A percentile compares a stretch with the other conserved stretches of the same genome.
These are phyloP conservation scores for Endocarpon pusillum DNA, from an alignment of 495 filamentous ascomycete species.

Conservation along the genomic window DNA sequence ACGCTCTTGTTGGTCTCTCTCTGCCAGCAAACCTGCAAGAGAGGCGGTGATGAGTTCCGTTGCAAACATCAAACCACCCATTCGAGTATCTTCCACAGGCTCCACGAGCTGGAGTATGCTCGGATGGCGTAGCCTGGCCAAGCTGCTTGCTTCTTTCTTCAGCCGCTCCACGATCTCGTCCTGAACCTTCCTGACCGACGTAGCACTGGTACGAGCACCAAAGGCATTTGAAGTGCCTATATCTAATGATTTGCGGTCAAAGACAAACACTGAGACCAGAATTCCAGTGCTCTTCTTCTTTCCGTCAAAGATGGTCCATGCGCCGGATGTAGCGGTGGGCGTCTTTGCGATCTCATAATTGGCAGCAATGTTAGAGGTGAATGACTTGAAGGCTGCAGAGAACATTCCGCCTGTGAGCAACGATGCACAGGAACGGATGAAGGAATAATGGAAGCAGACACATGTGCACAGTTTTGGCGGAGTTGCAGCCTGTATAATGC, in stretches of 20 bases:
- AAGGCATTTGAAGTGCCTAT: slow-evolving; percentile 40
- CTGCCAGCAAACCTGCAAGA: slow-evolving; percentile 61
- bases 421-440: too few relatives aligned
- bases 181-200: slow-evolving; percentile 55
- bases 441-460: too few relatives aligned
- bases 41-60: slow-evolving; percentile 81
- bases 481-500: too few relatives aligned
- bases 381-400: slow-evolving; percentile 76
- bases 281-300: slow-evolving; percentile 90
- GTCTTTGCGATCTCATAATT: slow-evolving; percentile 68
- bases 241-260: slow-evolving; percentile 76
- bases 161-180: slow-evolving; percentile 83
- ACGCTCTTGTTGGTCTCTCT: slow-evolving; percentile 82
- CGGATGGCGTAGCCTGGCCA: slow-evolving; percentile 77
- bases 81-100: slow-evolving; percentile 84
- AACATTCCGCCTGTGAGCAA: slow-evolving; percentile 76
- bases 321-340: slow-evolving; percentile 57
- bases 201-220: slow-evolving; percentile 41
- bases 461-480: too few relatives aligned
- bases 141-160: slow-evolving; percentile 75
- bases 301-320: slow-evolving; percentile 94
- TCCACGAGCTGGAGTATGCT: slow-evolving; percentile 84
- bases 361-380: slow-evolving; percentile 75
- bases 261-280: slow-evolving; percentile 80
- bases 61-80: slow-evolving; percentile 85